Evolutionary conservation across 495 filamentous ascomycete genomes (phyloP), one percentile per base, ranked within the genome.

Genomic region (Penicillium ucsense): DNA sequence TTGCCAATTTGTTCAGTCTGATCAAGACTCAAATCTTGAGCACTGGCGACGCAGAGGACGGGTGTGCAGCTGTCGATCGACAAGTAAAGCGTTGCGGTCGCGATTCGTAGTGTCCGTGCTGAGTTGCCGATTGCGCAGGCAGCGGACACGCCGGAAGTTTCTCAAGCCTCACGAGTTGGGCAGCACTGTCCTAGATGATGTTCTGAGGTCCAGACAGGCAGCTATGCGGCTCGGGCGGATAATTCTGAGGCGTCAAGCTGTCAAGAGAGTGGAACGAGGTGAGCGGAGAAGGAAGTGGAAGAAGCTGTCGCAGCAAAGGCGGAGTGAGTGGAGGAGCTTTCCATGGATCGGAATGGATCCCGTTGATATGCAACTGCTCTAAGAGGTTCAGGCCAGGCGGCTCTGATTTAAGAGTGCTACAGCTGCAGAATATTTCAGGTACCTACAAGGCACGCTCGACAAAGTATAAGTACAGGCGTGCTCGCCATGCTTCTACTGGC

Each of bases 91-190:
- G 48, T 45, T 41, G 49, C 40, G 33, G 41, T 35, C 47, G 52
- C 31, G 20, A 20, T 20, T 20, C 20, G 20, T 20, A 47, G 45
- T 38, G 49, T 41, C 48, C 50, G 51, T 46, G 49, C 62, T 60
- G 61, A 67, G 20, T 20, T 20, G 20, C 20, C 20, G 20, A 20
- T 20, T 63, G 34, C 47, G 54, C 39, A 0, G 29, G 28, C 29
- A 45, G 40, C 31, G 27, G 39, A 46, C 38, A 46, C 46, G 27
- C 37, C 41, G 48, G 46, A 20, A 38, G 47, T 51, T 45, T 49
- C 54, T 65, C 54, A 60, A 70, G 68, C 68, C 68, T 72, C 68
- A 72, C 65, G 42, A 45, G 57, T 72, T 70, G 63, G 68, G 68
- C 67, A 65, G 63, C 60, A 53, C 56, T 20, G 20, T 20, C 20